These are phyloP conservation scores for Leishmania arabica DNA, from an alignment of 208 protist genomes.

Conservation along the genomic window DNA sequence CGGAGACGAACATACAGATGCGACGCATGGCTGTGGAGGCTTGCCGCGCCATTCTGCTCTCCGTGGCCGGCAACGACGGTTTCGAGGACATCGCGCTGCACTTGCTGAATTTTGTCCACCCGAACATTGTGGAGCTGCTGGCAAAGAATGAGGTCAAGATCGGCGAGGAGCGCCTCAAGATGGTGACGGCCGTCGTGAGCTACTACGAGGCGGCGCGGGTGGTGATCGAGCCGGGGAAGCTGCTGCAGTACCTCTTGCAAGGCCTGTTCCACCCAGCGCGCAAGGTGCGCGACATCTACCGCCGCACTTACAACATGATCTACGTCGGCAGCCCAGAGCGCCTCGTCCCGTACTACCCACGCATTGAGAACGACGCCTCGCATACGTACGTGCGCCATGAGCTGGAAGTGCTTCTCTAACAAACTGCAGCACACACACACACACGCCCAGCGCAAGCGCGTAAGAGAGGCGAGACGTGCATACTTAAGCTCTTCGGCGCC, in stretches of 20 bases:
- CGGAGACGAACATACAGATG: conserved; percentile 98
- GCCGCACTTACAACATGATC: conserved; percentile 99
- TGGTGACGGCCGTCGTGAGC: conserved; percentile 96
- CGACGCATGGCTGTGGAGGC: conserved; percentile 98
- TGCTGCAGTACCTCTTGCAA: conserved; percentile 97
- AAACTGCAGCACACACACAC: background rate
- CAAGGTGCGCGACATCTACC: conserved; percentile 99
- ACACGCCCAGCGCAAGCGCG: background rate
- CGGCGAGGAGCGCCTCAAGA: conserved; percentile 83
- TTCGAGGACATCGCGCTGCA: conserved; percentile 96
- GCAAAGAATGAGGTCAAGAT: conserved; percentile 86
- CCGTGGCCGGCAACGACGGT: conserved; percentile 72
- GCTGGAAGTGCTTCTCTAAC: conserved; percentile 75
- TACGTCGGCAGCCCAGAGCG: conserved; percentile 97
- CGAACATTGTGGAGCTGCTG: conserved; percentile 99
- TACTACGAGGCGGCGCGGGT: conserved; percentile 98
- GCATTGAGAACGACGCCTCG: conserved; percentile 56
- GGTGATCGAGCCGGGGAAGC: conserved; percentile 91
- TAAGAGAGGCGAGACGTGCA: background rate
- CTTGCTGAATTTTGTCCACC: conserved; percentile 99
- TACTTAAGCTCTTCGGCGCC: background rate
- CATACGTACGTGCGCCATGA: conserved; percentile 74
- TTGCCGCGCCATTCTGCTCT: conserved; percentile 96
- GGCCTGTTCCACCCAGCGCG: conserved; percentile 99
- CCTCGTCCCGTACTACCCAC: conserved; percentile 95